A percentile compares a stretch with the other conserved stretches of the same genome.
phyloP scores from a whole-genome alignment of 805 yeast genomes.

The Wickerhamiella kurtzmanii region DNA sequence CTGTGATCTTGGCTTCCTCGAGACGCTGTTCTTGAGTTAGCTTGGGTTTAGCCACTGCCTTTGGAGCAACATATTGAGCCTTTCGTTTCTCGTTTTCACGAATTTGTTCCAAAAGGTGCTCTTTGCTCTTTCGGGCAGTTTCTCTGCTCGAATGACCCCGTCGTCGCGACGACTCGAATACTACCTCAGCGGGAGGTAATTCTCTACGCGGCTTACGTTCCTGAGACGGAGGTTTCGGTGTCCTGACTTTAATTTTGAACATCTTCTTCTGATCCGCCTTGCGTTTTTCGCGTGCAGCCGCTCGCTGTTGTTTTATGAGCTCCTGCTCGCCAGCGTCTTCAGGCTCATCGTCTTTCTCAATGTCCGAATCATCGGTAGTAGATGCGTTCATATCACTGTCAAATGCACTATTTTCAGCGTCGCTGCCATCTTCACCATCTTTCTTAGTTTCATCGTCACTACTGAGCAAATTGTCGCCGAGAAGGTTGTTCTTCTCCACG shows the following conservation, averaged over 20 bases:
- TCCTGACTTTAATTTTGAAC: constrained; percentile 27
- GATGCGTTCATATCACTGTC: constrained; percentile 10
- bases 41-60: constrained; percentile 17
- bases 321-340: constrained; percentile 62
- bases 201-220: constrained; percentile 7
- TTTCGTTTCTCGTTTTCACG: constrained; percentile 53
- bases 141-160: constrained; percentile 58
- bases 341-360: constrained; percentile 35
- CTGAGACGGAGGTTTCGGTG: constrained; percentile 14
- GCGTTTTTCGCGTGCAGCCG: constrained; percentile 18
- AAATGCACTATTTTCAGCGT: constrained; percentile 15
- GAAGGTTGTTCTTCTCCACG: constrained; percentile 10
- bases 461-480: not conserved
- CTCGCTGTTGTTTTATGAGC: constrained; percentile 32
- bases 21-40: constrained; percentile 60
- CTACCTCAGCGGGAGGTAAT: constrained; percentile 14
- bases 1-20: constrained; percentile 81
- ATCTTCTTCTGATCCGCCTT: constrained; percentile 23
- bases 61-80: constrained; percentile 27
- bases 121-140: constrained; percentile 63
- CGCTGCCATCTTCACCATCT: constrained; percentile 18
- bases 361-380: constrained; percentile 22
- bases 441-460: constrained; percentile 10
- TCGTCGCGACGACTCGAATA: constrained; percentile 37
- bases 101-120: constrained; percentile 61